Evolutionary conservation across 495 filamentous ascomycete genomes (phyloP), one percentile per base, ranked within the genome.

Genomic region (Cercophora newfieldiana): DNA sequence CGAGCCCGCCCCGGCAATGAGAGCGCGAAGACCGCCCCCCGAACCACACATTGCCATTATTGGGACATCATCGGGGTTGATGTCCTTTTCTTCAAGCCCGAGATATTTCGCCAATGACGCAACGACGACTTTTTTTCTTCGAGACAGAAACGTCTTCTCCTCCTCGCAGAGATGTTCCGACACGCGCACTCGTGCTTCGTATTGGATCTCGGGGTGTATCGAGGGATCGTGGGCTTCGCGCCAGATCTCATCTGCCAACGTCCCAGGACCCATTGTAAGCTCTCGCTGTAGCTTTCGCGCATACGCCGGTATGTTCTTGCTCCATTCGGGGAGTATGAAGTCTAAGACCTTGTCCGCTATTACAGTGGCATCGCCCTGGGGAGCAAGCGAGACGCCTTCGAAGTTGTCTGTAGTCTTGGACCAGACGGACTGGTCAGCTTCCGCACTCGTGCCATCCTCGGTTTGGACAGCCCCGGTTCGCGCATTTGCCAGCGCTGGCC

Each of bases 61-160:
- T 7, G 95, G 95, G 16, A 98, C 88, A 79, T 99, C 95, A 44
- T 97, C 90, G 0, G 91, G 90, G 72, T 97, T 85, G n/a, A 99
- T 86, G 21, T 97, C 91, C 16, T 82, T 75, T 70, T 91, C 91
- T 0, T 88, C 79, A 24, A 99, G 78, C 25, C 86, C 85, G 0
- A 99, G 83, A 69, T 97, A 99, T 33, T 83, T 86, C 0, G 93
- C 91, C 53, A 99, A 77, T 18, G 91, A 93, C 56, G 81, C 85
- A 4, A 83, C 84, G 1, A 89, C 89, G 61, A 88, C 82, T 64
- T 79, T 80, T 74, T 83, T 89, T 53, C 95, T 80, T 28, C 86
- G 85, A 19, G 76, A 66, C 48, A 91, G 73, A 70, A 94, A 99
- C 10, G 71, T 77, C 68, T 89, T 81, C 76, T 99, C 95, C 44